Base-by-base conservation (phyloP, 441 rosid genomes). In the Gossypium gossypioides region DNA sequence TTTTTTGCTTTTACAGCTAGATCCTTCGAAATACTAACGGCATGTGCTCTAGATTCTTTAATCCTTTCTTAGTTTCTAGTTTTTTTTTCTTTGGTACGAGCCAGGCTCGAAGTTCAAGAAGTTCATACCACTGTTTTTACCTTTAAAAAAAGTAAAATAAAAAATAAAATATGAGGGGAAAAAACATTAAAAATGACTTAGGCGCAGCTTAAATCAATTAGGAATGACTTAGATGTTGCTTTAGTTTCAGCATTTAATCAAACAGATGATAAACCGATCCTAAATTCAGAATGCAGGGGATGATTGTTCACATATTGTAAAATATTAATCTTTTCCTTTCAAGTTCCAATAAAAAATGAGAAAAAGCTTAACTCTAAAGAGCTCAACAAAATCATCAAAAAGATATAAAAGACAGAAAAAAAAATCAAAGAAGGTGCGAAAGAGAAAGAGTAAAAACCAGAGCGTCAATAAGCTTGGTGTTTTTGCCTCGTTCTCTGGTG, bases 401-500 rank as follows among this genome's bases (percentile, higher is more conserved):
- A 13, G 8, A 16, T 6, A n/a, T 44, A 7, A 13, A 72, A 50
- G 70, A 50, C 34, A 9, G 24, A 50, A 42, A 13, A 1, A 57
- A 22, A 72, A 64, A 18, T 29, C 8, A 56, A 22, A 50, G 19
- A n/a, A 2, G 16, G 54, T 21, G 9, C 0, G 62, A 60, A 64
- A 61, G 63, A 67, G 66, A 68, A 65, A 61, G 5, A 48, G 71
- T 32, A 50, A 7, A 32, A 76, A 93, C 98, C 91, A 93, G 83
- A 68, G 94, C 91, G 37, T 80, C 72, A 68, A 91, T 78, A 68
- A 93, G 91, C 87, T 93, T 89, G 64, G 81, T 81, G 83, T 93
- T 93, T 74, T 89, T 93, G 86, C 97, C 98, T 42, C 84, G 86
- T 78, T 93, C 98, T 79, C 97, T 87, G 70, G 98, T 91, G 72